These are phyloP conservation scores for Solanum tarapatanum DNA, from an alignment of 257 asterid species.

Conservation along the genomic window DNA sequence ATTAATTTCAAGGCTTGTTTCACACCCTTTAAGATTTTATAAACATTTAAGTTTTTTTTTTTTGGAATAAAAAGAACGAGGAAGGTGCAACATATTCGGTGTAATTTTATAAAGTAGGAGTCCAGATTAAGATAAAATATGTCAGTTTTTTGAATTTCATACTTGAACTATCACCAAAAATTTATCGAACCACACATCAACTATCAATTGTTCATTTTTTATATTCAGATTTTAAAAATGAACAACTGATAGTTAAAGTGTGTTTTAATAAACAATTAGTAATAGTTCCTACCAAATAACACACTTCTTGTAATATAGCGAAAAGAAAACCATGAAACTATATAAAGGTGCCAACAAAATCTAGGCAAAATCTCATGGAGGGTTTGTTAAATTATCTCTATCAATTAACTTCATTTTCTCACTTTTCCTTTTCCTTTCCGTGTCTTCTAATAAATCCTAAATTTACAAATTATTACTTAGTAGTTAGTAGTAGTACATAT, in stretches of 20 bases:
- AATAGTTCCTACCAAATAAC: no score
- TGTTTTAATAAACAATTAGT: no score
- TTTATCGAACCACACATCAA: no score
- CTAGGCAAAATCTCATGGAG: background rate
- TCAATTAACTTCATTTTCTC: background rate
- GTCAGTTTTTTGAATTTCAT: no score
- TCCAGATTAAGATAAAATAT: no score
- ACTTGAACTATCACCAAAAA: no score
- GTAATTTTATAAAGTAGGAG: background rate
- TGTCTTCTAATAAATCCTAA: background rate
- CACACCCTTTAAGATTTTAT: no score
- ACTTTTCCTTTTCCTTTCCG: background rate
- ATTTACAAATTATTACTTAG: background rate
- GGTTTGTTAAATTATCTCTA: background rate
- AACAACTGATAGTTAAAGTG: background rate
- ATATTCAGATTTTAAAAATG: rapidly evolving
- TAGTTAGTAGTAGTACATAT: background rate
- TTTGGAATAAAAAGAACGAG: background rate
- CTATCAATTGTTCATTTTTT: no score
- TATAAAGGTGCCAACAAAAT: background rate
- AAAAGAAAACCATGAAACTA: background rate
- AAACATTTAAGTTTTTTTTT: no score
- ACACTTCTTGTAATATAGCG: background rate
- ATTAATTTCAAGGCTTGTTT: no score
- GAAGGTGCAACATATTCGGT: background rate